Base-by-base conservation (phyloP, 2,329 filamentous ascomycete genomes). In the Claviceps monticola region DNA sequence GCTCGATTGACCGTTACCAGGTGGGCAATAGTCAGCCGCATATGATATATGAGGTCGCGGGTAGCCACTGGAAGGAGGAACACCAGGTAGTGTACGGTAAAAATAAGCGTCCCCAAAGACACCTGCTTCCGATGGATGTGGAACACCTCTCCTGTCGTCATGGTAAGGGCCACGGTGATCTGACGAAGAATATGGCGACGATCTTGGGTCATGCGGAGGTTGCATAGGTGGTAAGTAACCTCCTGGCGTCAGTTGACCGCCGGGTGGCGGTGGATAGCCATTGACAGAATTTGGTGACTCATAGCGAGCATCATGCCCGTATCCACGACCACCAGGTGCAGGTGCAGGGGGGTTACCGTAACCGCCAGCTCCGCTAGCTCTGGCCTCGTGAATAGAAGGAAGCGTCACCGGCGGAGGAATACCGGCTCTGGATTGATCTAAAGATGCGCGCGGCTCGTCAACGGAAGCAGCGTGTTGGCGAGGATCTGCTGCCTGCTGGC, bases 331-430 rank as follows among this genome's bases (percentile, higher is more conserved):
- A 41, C 61, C 62, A 54, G 65, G 63, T 17, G 64, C 58, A 46
- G 56, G 56, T 46, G 61, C 58, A 45, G 61, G 66, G 44, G 61
- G 66, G 44, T 63, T 58, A 9, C 62, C 61, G 51, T 71, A 71
- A 17, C 59, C 56, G 52, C 64, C 57, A 37, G 63, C 59, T 49
- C 59, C 56, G 52, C 64, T 57, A 37, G 63, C 59, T 49, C 70
- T 65, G 46, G 69, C 62, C 58, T 76, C 74, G 51, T 75, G 68
- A 50, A 78, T 76, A 17, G 74, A 71, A 1, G 75, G 74, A 37
- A 75, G 64, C 54, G 69, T 74, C 53, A 74, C 68, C 53, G 68
- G 65, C 48, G 68, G 61, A 50, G 71, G 69, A 69, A 74, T 74
- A 57, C 57, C 66, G 57, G 57, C 51, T 58, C 60, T 57, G 50